These are phyloP conservation scores for Asterophora parasitica DNA, from an alignment of 768 basidiomycete genomes.

Conservation along the genomic window DNA sequence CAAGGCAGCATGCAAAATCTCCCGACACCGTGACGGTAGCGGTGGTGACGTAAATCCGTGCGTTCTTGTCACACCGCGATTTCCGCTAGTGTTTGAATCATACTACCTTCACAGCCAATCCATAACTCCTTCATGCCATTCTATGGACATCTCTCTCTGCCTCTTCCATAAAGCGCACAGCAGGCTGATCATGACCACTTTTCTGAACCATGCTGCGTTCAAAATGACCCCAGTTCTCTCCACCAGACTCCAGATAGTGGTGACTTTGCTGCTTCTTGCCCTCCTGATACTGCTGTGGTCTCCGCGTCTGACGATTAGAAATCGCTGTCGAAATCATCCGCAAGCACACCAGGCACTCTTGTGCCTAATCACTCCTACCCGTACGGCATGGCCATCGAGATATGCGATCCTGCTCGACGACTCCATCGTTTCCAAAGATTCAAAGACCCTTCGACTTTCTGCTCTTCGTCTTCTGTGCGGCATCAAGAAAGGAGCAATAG, in stretches of 20 bases:
- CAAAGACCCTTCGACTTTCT: slow-evolving; percentile 26
- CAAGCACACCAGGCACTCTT: slow-evolving; percentile 32
- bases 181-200: neutral
- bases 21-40: too few species aligned
- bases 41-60: neutral
- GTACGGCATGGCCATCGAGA: slow-evolving; percentile 38
- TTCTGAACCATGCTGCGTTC: neutral
- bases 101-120: too few species aligned
- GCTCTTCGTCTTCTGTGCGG: slow-evolving; percentile 31
- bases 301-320: slow-evolving; percentile 8
- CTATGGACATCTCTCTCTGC: too few species aligned
- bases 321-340: neutral
- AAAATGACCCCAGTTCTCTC: neutral
- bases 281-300: slow-evolving; percentile 4
- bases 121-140: too few species aligned
- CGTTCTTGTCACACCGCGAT: neutral
- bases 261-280: neutral
- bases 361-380: slow-evolving; percentile 37
- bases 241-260: neutral
- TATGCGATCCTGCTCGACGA: slow-evolving; percentile 28
- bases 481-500: slow-evolving; percentile 35
- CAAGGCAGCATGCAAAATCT: too few species aligned
- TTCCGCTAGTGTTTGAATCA: too few species aligned
- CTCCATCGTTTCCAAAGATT: slow-evolving; percentile 6
- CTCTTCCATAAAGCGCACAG: too few species aligned